phyloP scores from a whole-genome alignment of 225 moss, liverwort and hornwort species.

The Pseudoscleropodium purum region DNA sequence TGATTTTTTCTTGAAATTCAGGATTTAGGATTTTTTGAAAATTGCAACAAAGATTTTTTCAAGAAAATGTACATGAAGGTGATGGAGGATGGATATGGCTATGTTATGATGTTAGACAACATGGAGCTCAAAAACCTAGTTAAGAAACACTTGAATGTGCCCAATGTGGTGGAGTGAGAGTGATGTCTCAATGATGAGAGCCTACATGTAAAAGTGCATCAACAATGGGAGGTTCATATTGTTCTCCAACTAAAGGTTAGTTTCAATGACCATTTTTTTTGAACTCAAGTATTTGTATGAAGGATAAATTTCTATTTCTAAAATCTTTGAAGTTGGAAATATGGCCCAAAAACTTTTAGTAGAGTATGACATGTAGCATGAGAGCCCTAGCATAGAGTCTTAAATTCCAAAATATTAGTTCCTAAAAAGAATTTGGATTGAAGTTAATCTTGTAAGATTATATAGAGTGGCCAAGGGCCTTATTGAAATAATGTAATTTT shows the following conservation, averaged over 20 bases:
- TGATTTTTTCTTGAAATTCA: not conserved
- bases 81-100: not conserved
- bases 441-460: too few relatives aligned
- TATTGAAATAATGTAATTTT: too few relatives aligned
- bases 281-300: rapidly evolving
- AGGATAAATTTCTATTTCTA: not conserved
- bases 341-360: not conserved
- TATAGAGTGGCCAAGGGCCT: too few relatives aligned
- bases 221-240: rapidly evolving
- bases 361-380: too few relatives aligned
- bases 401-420: too few relatives aligned
- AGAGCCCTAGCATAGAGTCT: too few relatives aligned
- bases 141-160: not conserved
- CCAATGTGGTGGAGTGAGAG: rapidly evolving
- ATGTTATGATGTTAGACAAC: not conserved
- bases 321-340: not conserved
- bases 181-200: not conserved
- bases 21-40: not conserved
- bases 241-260: rapidly evolving
- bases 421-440: too few relatives aligned
- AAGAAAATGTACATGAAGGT: not conserved
- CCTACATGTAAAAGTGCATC: not conserved
- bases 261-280: not conserved
- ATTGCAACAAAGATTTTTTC: not conserved
- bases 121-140: rapidly evolving